Conservation (phyloP, 192 early-diverging fungal species). For the Entomortierella lignicola region DNA sequence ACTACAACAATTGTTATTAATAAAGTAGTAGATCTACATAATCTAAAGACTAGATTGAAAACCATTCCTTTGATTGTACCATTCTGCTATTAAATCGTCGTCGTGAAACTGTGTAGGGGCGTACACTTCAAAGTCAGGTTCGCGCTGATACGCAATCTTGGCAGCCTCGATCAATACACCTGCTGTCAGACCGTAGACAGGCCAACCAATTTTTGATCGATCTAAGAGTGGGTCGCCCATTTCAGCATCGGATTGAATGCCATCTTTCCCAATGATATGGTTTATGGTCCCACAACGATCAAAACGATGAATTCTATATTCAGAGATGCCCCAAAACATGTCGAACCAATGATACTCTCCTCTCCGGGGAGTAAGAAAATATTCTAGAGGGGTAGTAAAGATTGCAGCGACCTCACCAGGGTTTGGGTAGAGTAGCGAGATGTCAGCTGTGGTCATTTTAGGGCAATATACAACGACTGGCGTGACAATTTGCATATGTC, state of each 20-base stretch:
- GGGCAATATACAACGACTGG: constrained; percentile 36
- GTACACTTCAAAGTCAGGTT: constrained; percentile 23
- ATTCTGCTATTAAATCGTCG: background rate
- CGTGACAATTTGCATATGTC: constrained; percentile 40
- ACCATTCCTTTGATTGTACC: constrained; percentile 24
- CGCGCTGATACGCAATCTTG: constrained; percentile 22
- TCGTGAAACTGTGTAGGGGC: constrained; percentile 19
- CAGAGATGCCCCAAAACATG: constrained; percentile 21
- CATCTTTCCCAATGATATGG: constrained; percentile 3
- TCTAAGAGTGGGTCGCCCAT: background rate
- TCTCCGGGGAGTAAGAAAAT: constrained; percentile 21
- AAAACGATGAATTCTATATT: constrained; percentile 27
- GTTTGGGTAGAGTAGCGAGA: constrained; percentile 22
- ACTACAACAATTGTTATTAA: too few relatives aligned
- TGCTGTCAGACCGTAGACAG: constrained; percentile 43
- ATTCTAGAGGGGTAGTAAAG: constrained; percentile 24
- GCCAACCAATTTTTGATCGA: constrained; percentile 30
- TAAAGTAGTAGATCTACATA: background rate
- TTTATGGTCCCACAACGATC: constrained; percentile 22
- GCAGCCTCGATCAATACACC: constrained; percentile 30
- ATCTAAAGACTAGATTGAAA: background rate
- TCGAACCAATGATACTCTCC: constrained; percentile 16
- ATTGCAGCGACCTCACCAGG: constrained; percentile 47
- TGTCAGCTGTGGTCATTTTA: constrained; percentile 17
- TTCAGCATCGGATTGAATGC: background rate